These are phyloP conservation scores for Pseudocercospora fijiensis DNA, from an alignment of 2,329 filamentous ascomycete genomes.

Conservation along the genomic window DNA sequence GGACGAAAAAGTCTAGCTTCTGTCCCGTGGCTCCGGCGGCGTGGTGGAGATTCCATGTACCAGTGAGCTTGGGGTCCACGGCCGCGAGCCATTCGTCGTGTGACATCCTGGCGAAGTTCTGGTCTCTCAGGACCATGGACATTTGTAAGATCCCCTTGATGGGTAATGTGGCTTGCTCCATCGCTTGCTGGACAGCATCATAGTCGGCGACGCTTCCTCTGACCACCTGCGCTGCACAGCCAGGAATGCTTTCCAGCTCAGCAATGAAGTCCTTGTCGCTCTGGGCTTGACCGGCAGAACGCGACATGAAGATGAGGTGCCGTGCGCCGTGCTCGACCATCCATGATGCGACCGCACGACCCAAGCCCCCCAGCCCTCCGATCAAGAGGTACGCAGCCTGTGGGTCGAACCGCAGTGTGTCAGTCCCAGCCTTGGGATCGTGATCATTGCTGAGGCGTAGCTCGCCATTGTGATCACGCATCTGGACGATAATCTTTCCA, in stretches of 20 bases:
- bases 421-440: not conserved
- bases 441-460: too few species aligned
- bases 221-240: not conserved
- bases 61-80: slow-evolving; percentile 11
- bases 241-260: not conserved
- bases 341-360: slow-evolving; percentile 17
- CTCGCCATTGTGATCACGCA: too few species aligned
- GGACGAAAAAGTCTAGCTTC: slow-evolving; percentile 27
- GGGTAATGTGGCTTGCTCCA: slow-evolving; percentile 22
- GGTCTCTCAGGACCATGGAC: slow-evolving; percentile 15
- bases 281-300: slow-evolving; percentile 7
- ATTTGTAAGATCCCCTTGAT: too few species aligned
- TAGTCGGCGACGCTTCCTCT: not conserved
- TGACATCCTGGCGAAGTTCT: slow-evolving; percentile 10
- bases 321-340: slow-evolving; percentile 26
- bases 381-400: not conserved
- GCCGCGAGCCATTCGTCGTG: slow-evolving; percentile 5
- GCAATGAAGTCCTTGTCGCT: not conserved
- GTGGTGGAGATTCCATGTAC: slow-evolving; percentile 30
- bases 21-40: too few species aligned
- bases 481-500: too few species aligned
- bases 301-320: slow-evolving; percentile 22
- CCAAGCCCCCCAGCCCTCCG: not conserved
- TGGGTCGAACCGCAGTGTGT: slow-evolving; percentile 2
- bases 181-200: slow-evolving; percentile 13